Percentiles rank a stretch among this genome's conserved stretches.
Evolutionary conservation across 2,329 filamentous ascomycete genomes (phyloP).

Genomic region (Kalmusia sp.): DNA sequence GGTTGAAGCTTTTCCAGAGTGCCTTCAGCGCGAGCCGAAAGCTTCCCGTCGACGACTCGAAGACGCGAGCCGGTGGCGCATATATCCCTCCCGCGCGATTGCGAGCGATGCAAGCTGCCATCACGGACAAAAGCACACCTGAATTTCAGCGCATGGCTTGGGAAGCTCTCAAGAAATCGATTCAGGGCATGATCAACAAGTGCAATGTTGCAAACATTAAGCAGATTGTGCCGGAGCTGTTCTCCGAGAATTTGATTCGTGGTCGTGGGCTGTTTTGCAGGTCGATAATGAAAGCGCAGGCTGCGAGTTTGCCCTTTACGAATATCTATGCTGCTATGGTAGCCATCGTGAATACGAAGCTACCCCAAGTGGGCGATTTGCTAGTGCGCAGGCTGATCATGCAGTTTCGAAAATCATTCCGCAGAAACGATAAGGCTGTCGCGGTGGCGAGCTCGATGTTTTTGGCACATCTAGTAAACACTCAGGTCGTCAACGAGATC

Average conservation of each 20-base stretch:
- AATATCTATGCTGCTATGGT: conserved; percentile 96
- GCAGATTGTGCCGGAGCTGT: conserved; percentile 93
- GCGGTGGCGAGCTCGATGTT: conserved; percentile 94
- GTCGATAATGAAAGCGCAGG: conserved; percentile 98
- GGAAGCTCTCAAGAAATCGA: conserved; percentile 98
- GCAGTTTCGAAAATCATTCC: conserved; percentile 95
- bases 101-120: conserved; percentile 91
- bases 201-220: conserved; percentile 99
- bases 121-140: conserved; percentile 94
- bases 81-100: conserved; percentile 94
- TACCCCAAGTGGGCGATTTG: conserved; percentile 92
- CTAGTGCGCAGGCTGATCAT: conserved; percentile 84
- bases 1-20: conserved; percentile 45
- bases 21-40: conserved; percentile 61
- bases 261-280: conserved; percentile 92
- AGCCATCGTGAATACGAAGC: conserved; percentile 95
- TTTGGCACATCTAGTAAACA: conserved; percentile 92
- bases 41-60: conserved; percentile 91
- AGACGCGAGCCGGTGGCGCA: conserved; percentile 91
- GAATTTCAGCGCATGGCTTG: conserved; percentile 99
- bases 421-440: conserved; percentile 95
- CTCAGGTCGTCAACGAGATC: conserved; percentile 94
- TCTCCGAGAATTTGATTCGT: conserved; percentile 90
- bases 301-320: conserved; percentile 92
- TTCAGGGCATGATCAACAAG: conserved; percentile 99